Conservation (phyloP, 1,284 basidiomycete genomes). For the Irpex rosettiformis region DNA sequence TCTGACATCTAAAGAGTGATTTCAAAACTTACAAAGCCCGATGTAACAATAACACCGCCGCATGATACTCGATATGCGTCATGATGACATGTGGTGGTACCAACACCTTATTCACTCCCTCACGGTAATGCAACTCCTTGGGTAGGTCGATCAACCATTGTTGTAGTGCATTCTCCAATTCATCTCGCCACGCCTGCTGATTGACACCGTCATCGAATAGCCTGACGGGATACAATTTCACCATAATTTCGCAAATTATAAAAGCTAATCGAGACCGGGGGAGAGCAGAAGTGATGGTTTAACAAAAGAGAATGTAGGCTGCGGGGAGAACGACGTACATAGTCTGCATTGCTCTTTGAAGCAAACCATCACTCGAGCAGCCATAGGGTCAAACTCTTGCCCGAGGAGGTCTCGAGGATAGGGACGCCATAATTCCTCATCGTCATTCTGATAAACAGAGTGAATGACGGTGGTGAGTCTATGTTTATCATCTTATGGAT, state of each 20-base stretch:
- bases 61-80: constrained; percentile 79
- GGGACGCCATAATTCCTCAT: constrained; percentile 55
- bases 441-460: constrained; percentile 41
- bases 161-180: constrained; percentile 67
- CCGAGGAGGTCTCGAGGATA: constrained; percentile 37
- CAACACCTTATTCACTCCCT: constrained; percentile 43
- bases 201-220: constrained; percentile 41
- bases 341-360: constrained; percentile 62
- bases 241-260: constrained; percentile 65
- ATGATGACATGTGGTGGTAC: constrained; percentile 67
- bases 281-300: neutral
- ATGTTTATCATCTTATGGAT: neutral
- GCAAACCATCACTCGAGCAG: constrained; percentile 47
- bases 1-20: constrained; percentile 12
- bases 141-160: constrained; percentile 77
- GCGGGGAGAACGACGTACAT: constrained; percentile 38
- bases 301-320: neutral
- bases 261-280: constrained; percentile 37
- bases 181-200: constrained; percentile 41
- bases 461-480: neutral
- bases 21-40: constrained; percentile 67
- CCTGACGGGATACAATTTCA: constrained; percentile 72
- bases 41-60: constrained; percentile 71
- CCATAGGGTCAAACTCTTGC: constrained; percentile 41
- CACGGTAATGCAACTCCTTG: constrained; percentile 58